Evolutionary conservation across 2,329 filamentous ascomycete species (phyloP).

Genomic region (Graphilbum ipis-grandicollis): DNA sequence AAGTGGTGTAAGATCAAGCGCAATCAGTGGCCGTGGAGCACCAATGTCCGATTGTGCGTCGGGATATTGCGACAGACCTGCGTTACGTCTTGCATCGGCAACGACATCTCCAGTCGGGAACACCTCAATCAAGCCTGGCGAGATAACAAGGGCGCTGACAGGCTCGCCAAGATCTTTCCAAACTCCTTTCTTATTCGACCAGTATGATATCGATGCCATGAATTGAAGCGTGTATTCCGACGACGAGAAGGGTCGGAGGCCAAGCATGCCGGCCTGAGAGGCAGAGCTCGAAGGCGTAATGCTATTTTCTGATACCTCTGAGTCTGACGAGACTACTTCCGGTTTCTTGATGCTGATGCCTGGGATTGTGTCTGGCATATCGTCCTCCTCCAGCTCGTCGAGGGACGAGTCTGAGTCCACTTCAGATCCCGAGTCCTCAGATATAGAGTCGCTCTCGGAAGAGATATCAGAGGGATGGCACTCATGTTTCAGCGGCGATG

Average conservation of each 20-base stretch:
- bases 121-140: constrained; percentile 39
- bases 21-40: constrained; percentile 33
- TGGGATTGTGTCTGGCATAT: constrained; percentile 39
- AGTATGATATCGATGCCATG: constrained; percentile 40
- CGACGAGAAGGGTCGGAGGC: constrained; percentile 29
- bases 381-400: constrained; percentile 41
- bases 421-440: constrained; percentile 36
- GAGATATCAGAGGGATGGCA: constrained; percentile 69
- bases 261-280: constrained; percentile 50
- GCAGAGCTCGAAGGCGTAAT: constrained; percentile 67
- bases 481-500: constrained; percentile 92
- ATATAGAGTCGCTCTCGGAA: constrained; percentile 43
- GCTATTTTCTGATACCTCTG: constrained; percentile 35
- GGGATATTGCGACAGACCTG: constrained; percentile 10
- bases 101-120: constrained; percentile 7
- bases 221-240: constrained; percentile 27
- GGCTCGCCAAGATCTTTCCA: constrained; percentile 41
- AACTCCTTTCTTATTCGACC: constrained; percentile 39
- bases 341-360: constrained; percentile 36
- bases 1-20: constrained; percentile 76
- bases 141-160: constrained; percentile 36
- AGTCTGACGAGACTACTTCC: constrained; percentile 18
- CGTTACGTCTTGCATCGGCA: not conserved
- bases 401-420: constrained; percentile 28
- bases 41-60: constrained; percentile 15